Conservation (phyloP, 768 basidiomycete species). For the Suillus occidentalis region DNA sequence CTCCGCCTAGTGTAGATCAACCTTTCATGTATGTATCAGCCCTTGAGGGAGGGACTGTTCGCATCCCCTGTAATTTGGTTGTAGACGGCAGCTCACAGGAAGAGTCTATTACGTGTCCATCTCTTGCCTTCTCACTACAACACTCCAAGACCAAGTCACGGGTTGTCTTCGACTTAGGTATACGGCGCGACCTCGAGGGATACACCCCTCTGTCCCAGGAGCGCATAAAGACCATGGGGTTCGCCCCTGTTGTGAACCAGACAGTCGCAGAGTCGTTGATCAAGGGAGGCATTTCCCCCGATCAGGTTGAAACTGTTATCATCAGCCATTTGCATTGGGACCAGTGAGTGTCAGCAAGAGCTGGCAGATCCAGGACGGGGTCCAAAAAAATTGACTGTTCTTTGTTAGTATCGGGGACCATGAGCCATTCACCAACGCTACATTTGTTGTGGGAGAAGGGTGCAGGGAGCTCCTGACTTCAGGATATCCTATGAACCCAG, state of each 20-base stretch:
- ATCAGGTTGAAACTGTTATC: constrained; percentile 43
- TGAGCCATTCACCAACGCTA: constrained; percentile 40
- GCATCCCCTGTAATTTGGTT: constrained; percentile 16
- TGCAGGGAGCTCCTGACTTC: constrained; percentile 31
- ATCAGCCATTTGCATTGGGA: constrained; percentile 55
- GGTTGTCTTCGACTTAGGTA: constrained; percentile 51
- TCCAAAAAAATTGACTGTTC: constrained; percentile 41
- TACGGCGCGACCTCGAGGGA: constrained; percentile 46
- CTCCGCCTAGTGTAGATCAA: constrained; percentile 16
- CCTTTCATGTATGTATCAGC: constrained; percentile 23
- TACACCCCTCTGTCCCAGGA: constrained; percentile 35
- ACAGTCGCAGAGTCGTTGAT: constrained; percentile 43
- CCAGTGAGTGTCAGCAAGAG: constrained; percentile 33
- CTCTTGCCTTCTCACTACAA: constrained; percentile 17
- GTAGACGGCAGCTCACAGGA: constrained; percentile 8
- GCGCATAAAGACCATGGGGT: constrained; percentile 25
- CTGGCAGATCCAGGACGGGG: constrained; percentile 36
- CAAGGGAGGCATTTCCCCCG: constrained; percentile 45
- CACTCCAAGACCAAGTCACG: constrained; percentile 7
- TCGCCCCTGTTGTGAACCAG: constrained; percentile 22
- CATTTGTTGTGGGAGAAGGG: constrained; percentile 45
- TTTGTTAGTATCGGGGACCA: constrained; percentile 46
- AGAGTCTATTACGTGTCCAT: constrained; percentile 9
- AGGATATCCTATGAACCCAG: constrained; percentile 42
- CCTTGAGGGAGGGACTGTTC: constrained; percentile 20